phyloP scores from a whole-genome alignment of 371 early-diverging fungal genomes.

The Mycotypha africana region DNA sequence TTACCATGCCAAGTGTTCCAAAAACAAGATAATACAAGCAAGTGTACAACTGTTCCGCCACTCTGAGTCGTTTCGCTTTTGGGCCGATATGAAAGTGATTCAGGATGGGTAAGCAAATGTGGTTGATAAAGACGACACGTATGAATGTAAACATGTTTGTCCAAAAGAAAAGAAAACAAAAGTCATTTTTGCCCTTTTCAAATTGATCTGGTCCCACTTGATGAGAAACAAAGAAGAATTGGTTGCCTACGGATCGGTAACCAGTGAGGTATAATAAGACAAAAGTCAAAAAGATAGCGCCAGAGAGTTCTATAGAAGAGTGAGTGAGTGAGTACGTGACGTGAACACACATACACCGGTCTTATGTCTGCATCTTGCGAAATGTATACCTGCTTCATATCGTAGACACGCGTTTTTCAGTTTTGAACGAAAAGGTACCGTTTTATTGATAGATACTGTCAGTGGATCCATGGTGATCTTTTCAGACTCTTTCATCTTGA shows the following conservation, averaged over 20 bases:
- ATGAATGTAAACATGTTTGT: constrained; percentile 56
- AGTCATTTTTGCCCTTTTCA: constrained; percentile 37
- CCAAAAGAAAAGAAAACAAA: constrained; percentile 52
- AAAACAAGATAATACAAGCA: constrained; percentile 44
- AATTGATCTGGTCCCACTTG: constrained; percentile 9
- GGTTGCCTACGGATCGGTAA: no score
- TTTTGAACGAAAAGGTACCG: no score
- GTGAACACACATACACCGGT: no score
- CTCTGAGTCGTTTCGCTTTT: constrained; percentile 43
- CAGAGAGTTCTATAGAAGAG: constrained; percentile 12
- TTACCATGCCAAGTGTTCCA: constrained; percentile 52
- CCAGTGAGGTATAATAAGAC: no score
- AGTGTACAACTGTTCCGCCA: constrained; percentile 53
- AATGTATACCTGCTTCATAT: background rate
- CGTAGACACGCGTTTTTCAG: no score
- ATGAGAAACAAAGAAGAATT: constrained; percentile 13
- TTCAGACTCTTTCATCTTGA: no score
- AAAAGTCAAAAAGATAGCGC: constrained; percentile 4
- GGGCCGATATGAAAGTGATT: constrained; percentile 37
- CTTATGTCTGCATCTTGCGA: no score
- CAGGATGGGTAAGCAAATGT: constrained; percentile 46
- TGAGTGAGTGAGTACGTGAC: no score
- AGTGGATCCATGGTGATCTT: no score
- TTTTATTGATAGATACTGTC: no score
- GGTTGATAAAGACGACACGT: constrained; percentile 51